Percentiles rank a stretch among this genome's conserved stretches.
These are phyloP conservation scores for Aspergillus nidulans DNA, from an alignment of 495 filamentous ascomycete genomes.

Conservation along the genomic window DNA sequence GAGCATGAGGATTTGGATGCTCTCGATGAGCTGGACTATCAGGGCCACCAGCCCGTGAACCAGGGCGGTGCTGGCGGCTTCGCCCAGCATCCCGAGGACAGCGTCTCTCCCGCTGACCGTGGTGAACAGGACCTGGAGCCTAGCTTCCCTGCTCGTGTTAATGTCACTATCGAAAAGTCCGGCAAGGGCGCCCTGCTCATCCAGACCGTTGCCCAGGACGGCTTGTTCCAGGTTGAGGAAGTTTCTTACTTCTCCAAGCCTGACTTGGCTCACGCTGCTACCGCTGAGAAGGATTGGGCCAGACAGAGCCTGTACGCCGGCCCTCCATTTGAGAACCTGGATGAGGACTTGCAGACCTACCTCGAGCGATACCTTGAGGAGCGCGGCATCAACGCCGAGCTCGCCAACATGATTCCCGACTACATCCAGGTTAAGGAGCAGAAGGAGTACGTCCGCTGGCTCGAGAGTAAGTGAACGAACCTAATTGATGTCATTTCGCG, in stretches of 20 bases:
- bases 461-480: slow-evolving; percentile 58
- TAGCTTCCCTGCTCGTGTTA: slow-evolving; percentile 76
- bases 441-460: slow-evolving; percentile 91
- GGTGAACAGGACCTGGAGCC: slow-evolving; percentile 48
- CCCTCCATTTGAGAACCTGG: slow-evolving; percentile 87
- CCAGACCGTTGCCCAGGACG: slow-evolving; percentile 83
- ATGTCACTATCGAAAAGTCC: slow-evolving; percentile 81
- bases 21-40: slow-evolving; percentile 48
- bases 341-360: slow-evolving; percentile 89
- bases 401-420: slow-evolving; percentile 89
- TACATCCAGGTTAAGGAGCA: slow-evolving; percentile 99
- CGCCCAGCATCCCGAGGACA: slow-evolving; percentile 55
- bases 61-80: slow-evolving; percentile 44
- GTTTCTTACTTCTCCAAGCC: slow-evolving; percentile 78
- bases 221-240: slow-evolving; percentile 83
- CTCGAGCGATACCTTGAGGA: slow-evolving; percentile 94
- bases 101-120: slow-evolving; percentile 53
- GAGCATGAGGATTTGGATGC: slow-evolving; percentile 52
- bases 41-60: slow-evolving; percentile 53
- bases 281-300: slow-evolving; percentile 63
- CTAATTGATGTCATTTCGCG: not conserved
- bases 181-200: slow-evolving; percentile 76
- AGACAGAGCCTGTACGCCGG: slow-evolving; percentile 79
- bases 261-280: slow-evolving; percentile 61
- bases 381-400: slow-evolving; percentile 79